Evolutionary conservation across 2,329 filamentous ascomycete species (phyloP), one percentile per base, ranked within the genome.

Genomic region (Cryphonectria japonica): DNA sequence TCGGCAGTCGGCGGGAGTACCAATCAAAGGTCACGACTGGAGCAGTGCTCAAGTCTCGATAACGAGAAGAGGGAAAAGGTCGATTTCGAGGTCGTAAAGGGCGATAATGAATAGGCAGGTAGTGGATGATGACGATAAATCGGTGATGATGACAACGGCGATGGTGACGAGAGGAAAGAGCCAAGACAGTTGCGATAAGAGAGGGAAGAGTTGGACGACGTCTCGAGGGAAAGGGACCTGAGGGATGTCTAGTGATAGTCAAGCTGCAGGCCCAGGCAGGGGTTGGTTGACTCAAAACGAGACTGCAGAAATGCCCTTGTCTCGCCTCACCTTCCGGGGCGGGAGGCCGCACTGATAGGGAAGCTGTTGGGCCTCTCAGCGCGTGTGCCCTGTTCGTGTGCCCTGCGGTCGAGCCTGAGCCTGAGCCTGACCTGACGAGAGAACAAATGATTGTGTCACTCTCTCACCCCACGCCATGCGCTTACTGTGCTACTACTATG

Each of bases 1-100:
- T 32, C 59, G 59, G 59, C 3, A 14, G 59, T 39, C 59, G 59
- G 29, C 29, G 59, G 66, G 63, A 26, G 68, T 60, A 71, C 60
- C 66, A 37, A 34, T 54, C 34, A 64, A 19, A 41, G 16, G 29
- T 37, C n/a, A 39, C 65, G n/a, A 61, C 59, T 9, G 32, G 59
- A 39, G 16, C 32, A 37, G 32, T 39, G 19, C 59, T 2, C 59
- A 39, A 61, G 11, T 39, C 9, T 22, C 13, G 32, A 39, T 39
- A 22, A n/a, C 57, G 29, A 3, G 52, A 29, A 59, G 14, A 34
- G 54, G n/a, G 13, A 16, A 32, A 8, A 19, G 26, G 54, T 9
- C 29, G 54, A 29, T 26, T 5, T 29, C 52, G 52, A 57, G 52
- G 26, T 29, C 52, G 46, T n/a, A n/a, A 8, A 50, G 46, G 19